A percentile compares a stretch with the other conserved stretches of the same genome.
phyloP scores from a whole-genome alignment of 2,329 filamentous ascomycete species.

The Cercospora zeae-maydis region DNA sequence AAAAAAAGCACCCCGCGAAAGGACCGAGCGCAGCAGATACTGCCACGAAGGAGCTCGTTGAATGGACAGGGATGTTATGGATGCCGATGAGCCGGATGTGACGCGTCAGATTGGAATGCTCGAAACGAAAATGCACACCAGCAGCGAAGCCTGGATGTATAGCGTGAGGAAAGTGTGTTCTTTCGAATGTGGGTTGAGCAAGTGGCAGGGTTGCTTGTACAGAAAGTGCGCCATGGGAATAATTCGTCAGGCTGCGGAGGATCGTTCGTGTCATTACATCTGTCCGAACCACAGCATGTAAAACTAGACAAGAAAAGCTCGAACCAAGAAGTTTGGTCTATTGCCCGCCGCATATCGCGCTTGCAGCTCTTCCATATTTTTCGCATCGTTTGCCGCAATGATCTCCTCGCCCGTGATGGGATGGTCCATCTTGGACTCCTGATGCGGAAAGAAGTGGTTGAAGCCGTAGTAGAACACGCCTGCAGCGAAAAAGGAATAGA shows the following conservation, averaged over 20 bases:
- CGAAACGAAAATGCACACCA: neutral
- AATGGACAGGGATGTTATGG: neutral
- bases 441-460: slow-evolving; percentile 49
- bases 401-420: slow-evolving; percentile 63
- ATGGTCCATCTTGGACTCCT: slow-evolving; percentile 82
- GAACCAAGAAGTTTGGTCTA: slow-evolving; percentile 24
- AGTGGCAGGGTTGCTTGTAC: too few relatives aligned
- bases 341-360: slow-evolving; percentile 22
- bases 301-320: slow-evolving; percentile 26
- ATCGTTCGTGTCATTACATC: too few relatives aligned
- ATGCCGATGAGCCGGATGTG: too few relatives aligned
- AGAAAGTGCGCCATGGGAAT: too few relatives aligned
- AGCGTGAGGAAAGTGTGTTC: too few relatives aligned
- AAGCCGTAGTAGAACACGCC: slow-evolving; percentile 37
- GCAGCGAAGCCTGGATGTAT: too few relatives aligned
- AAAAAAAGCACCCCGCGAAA: too few relatives aligned
- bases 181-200: too few relatives aligned
- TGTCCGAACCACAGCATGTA: too few relatives aligned
- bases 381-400: slow-evolving; percentile 37
- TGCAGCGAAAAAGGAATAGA: slow-evolving; percentile 38
- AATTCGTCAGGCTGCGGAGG: too few relatives aligned
- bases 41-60: neutral
- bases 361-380: slow-evolving; percentile 26
- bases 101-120: too few relatives aligned
- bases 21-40: too few relatives aligned